Conservation (phyloP, 2,329 filamentous ascomycete genomes). For the Trichoderma aggressivum region DNA sequence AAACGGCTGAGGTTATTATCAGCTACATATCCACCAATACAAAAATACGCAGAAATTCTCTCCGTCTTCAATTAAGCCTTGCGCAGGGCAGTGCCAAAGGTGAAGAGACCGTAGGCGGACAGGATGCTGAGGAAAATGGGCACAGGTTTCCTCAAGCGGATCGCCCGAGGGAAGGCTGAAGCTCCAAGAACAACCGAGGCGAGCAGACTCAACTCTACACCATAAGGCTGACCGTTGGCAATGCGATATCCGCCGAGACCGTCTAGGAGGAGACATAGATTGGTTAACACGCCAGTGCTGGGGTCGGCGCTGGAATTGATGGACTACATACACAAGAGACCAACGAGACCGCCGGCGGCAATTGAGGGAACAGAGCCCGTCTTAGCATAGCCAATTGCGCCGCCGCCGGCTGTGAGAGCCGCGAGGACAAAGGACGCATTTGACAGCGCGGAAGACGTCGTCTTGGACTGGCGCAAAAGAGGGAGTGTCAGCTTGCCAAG, state of each 20-base stretch:
- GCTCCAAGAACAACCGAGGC: slow-evolving; percentile 83
- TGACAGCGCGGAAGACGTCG: slow-evolving; percentile 1
- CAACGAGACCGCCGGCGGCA: slow-evolving; percentile 79
- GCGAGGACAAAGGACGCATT: slow-evolving; percentile 75
- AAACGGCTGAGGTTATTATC: background rate
- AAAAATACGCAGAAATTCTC: background rate
- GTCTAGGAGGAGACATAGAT: slow-evolving; percentile 45
- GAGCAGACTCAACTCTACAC: slow-evolving; percentile 82
- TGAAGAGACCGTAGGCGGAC: slow-evolving; percentile 72
- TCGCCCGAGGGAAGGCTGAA: slow-evolving; percentile 79
- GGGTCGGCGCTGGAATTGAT: background rate
- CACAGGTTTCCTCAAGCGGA: slow-evolving; percentile 79
- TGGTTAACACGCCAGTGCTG: background rate
- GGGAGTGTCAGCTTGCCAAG: background rate
- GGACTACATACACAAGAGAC: slow-evolving; percentile 54
- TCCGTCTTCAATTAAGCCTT: slow-evolving; percentile 26
- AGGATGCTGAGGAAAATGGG: slow-evolving; percentile 75
- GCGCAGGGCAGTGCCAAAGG: slow-evolving; percentile 70
- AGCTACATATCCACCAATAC: background rate
- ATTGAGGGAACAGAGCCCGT: slow-evolving; percentile 86
- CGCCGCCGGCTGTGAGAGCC: slow-evolving; percentile 78
- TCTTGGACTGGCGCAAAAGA: background rate
- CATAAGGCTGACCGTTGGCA: slow-evolving; percentile 71
- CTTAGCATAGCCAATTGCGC: slow-evolving; percentile 79
- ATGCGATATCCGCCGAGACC: slow-evolving; percentile 79